Base-by-base conservation (phyloP, 768 basidiomycete genomes). In the Cyclocybe cylindracea region DNA sequence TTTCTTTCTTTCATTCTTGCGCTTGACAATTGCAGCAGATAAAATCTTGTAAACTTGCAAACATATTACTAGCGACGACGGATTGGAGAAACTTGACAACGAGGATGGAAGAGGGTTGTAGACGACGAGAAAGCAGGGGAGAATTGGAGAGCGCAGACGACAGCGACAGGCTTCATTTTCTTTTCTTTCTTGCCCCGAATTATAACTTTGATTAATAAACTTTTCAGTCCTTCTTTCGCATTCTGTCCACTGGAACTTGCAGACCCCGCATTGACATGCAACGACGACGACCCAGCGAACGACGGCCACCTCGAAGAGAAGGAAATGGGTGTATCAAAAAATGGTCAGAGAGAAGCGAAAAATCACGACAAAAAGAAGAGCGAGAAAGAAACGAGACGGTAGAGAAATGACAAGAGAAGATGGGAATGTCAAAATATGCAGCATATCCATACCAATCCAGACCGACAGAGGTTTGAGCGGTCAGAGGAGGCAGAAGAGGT, bases 371-470 rank as follows among this genome's bases (percentile, higher is more conserved):
- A 39, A 54, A 45, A 46, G 46, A 32, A 55, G 51, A 41, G 40
- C 40, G 43, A 50, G 32, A 40, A 54, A 24, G 43, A 40, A 16
- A 48, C 36, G 38, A 37, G 46, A 39, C 41, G 36, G 34, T 34
- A 48, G 42, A 33, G 47, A 52, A 43, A 55, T 35, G 37, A 40
- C 32, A 44, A 50, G 29, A 55, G 11, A 39, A 35, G 38, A 53
- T 38, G 71, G 73, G 60, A 57, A 59, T 56, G 63, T 57, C 47
- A 52, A 49, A 54, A 40, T 42, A 45, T 44, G 48, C 36, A 75
- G 44, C 78, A 78, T 69, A 59, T 69, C 58, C 71, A 64, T 71
- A 79, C 78, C 74, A 74, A 68, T 68, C 67, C 57, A 54, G 51
- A 58, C 52, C 55, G 57, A 54, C 51, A 48, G 57, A 39, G 43